Evolutionary conservation across 805 yeast genomes (phyloP).

Genomic region (Barnettozyma wickerhamii): DNA sequence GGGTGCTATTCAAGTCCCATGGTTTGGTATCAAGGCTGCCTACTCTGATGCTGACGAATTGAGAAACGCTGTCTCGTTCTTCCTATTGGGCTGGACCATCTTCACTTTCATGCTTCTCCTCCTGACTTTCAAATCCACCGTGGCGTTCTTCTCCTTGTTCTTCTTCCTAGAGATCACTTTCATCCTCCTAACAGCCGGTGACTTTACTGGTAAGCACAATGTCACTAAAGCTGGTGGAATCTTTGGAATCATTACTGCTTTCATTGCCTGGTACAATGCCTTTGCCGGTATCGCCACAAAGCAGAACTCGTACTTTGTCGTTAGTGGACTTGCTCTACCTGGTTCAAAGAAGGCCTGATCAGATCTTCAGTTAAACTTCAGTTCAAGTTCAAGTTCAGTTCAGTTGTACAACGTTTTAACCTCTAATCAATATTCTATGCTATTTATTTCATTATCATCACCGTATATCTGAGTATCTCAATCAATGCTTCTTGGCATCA

Average conservation of each 20-base stretch:
- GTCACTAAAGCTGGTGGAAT: slow-evolving; percentile 53
- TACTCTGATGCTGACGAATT: slow-evolving; percentile 38
- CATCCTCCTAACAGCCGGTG: slow-evolving; percentile 48
- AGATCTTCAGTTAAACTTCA: too few relatives aligned
- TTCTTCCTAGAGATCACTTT: slow-evolving; percentile 51
- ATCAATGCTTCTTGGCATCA: slow-evolving; percentile 1
- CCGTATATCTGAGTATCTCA: too few relatives aligned
- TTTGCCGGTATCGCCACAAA: slow-evolving; percentile 56
- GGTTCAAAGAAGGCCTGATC: slow-evolving; percentile 17
- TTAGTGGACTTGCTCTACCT: slow-evolving; percentile 31
- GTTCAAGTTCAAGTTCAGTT: too few relatives aligned
- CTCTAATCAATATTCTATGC: too few relatives aligned
- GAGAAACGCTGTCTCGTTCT: slow-evolving; percentile 54
- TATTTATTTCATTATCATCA: too few relatives aligned
- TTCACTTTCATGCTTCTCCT: slow-evolving; percentile 52
- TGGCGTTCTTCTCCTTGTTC: slow-evolving; percentile 56
- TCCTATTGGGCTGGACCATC: slow-evolving; percentile 56
- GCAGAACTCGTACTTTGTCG: slow-evolving; percentile 43
- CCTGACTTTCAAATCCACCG: slow-evolving; percentile 60
- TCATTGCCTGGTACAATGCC: slow-evolving; percentile 58
- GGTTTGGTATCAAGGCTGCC: slow-evolving; percentile 57
- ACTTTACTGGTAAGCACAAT: slow-evolving; percentile 38
- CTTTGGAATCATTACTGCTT: slow-evolving; percentile 48
- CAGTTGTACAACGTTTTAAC: too few relatives aligned
- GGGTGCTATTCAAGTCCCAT: slow-evolving; percentile 53